phyloP scores from a whole-genome alignment of 73 alveolate genomes.

The Paramecium primaurelia region DNA sequence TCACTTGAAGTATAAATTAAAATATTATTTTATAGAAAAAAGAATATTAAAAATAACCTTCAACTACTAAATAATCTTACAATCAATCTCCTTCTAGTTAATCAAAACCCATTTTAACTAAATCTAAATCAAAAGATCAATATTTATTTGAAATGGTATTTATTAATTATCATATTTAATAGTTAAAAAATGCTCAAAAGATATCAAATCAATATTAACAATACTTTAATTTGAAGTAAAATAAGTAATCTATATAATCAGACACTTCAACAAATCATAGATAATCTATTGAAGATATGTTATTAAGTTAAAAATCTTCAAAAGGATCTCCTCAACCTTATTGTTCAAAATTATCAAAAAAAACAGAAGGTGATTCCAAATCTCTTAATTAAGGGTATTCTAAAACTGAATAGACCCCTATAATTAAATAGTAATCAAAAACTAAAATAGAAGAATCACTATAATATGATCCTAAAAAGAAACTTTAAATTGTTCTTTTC shows the following conservation, averaged over 20 bases:
- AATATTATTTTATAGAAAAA: not conserved
- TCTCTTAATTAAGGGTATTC: not conserved
- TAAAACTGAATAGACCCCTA: not conserved
- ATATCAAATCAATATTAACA: constrained; percentile 5
- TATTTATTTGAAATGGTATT: not conserved
- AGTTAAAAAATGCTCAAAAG: constrained; percentile 21
- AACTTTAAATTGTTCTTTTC: not conserved
- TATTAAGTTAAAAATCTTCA: not conserved
- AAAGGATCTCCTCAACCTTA: not conserved
- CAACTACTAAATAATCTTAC: not conserved
- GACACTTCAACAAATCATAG: constrained; percentile 34
- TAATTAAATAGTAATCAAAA: not conserved
- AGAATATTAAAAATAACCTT: not conserved
- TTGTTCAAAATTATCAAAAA: not conserved
- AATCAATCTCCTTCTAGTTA: not conserved
- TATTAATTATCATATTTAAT: not conserved
- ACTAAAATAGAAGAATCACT: not conserved
- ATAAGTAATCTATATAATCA: constrained; percentile 41
- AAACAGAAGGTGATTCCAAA: not conserved
- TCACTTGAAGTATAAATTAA: not conserved
- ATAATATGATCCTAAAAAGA: not conserved
- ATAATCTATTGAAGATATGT: not conserved
- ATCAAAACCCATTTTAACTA: not conserved
- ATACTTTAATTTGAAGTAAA: constrained; percentile 5
- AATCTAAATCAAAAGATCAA: not conserved